Conservation (phyloP, 2,329 filamentous ascomycete genomes). For the Aurifilum marmelostoma region DNA sequence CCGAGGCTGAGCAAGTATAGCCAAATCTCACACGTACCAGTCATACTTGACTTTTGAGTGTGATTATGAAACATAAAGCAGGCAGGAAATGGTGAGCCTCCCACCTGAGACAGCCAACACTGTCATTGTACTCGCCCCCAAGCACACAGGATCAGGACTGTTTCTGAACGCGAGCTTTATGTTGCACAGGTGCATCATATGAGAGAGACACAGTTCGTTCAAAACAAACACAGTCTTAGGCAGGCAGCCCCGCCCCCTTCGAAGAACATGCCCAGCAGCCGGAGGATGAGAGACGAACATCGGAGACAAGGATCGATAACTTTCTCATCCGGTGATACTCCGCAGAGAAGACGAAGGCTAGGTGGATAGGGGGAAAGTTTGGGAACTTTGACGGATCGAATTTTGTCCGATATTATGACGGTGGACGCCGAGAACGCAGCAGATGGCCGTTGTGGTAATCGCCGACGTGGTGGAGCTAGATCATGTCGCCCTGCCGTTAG, state of each 20-base stretch:
- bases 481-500: no score
- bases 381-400: background rate
- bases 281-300: no score
- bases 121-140: background rate
- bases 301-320: no score
- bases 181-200: background rate
- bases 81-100: background rate
- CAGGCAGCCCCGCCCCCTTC: no score
- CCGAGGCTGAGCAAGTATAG: background rate
- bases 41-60: background rate
- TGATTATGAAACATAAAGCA: background rate
- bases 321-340: background rate
- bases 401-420: background rate
- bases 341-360: background rate
- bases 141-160: background rate
- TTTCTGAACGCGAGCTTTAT: background rate
- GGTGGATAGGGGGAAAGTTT: no score
- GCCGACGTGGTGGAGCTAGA: no score
- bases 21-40: background rate
- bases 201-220: no score
- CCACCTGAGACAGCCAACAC: background rate
- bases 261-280: no score
- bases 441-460: no score
- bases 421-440: background rate
- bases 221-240: no score